phyloP scores from a whole-genome alignment of 257 asterid species.

The Perilla frutescens region DNA sequence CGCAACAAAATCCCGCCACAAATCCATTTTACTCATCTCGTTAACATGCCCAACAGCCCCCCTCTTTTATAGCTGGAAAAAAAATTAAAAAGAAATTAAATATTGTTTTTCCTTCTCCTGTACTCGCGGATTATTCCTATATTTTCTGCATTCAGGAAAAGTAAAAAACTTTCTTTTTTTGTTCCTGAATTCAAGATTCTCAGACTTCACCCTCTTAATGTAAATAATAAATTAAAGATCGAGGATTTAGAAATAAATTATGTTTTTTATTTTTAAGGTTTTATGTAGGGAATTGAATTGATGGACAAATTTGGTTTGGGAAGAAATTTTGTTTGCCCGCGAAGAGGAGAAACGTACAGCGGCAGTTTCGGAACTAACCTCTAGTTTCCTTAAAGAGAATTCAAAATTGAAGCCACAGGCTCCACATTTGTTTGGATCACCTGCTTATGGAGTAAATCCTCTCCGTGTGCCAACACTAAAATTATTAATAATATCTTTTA shows the following conservation, averaged over 20 bases:
- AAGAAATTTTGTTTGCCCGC: background rate
- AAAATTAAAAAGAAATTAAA: too few species aligned
- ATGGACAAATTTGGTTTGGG: background rate
- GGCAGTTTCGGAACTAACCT: slow-evolving; percentile 28
- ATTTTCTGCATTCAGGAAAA: too few species aligned
- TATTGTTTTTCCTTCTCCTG: too few species aligned
- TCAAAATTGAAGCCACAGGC: background rate
- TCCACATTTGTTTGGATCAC: background rate
- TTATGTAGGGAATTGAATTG: background rate
- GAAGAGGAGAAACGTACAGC: slow-evolving; percentile 9
- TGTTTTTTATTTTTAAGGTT: background rate
- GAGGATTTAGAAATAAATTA: background rate
- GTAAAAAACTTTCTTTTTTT: background rate
- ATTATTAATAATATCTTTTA: too few species aligned
- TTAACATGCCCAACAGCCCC: background rate
- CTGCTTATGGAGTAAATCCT: too few species aligned
- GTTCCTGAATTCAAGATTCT: background rate
- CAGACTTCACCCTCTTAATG: background rate
- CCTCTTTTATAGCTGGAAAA: too few species aligned
- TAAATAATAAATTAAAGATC: background rate
- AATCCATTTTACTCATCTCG: slow-evolving; percentile 51
- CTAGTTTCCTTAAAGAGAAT: slow-evolving; percentile 24
- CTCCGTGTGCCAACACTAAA: too few species aligned
- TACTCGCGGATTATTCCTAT: too few species aligned
- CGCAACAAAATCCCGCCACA: slow-evolving; percentile 69